Conservation (phyloP, 306 rosid genomes). For the Boehmeria nivea region DNA sequence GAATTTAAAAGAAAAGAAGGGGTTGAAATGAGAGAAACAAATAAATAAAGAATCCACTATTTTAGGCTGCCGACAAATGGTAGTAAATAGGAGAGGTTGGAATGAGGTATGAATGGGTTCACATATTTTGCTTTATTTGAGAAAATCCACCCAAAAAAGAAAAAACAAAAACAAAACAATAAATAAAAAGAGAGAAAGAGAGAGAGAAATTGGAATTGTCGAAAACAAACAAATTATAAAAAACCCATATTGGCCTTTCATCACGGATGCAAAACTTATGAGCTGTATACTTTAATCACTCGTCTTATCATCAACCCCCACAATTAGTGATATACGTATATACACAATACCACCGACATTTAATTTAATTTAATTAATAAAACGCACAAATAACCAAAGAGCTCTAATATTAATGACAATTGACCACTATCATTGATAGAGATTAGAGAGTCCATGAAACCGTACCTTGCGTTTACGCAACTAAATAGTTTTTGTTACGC, state of each 20-base stretch:
- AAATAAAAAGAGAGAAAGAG: neutral
- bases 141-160: neutral
- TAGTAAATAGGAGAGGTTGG: neutral
- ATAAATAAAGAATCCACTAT: neutral
- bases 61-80: constrained; percentile 30
- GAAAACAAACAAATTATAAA: neutral
- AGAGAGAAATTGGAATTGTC: neutral
- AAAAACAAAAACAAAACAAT: neutral
- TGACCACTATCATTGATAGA: no score
- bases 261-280: constrained; percentile 6
- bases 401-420: neutral
- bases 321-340: neutral
- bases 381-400: neutral
- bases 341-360: neutral
- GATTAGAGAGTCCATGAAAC: neutral
- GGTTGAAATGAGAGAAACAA: neutral
- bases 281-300: constrained; percentile 4
- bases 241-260: constrained; percentile 4
- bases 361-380: no score
- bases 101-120: constrained; percentile 1
- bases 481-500: no score
- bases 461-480: constrained; percentile 15
- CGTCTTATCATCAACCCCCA: neutral
- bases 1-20: neutral
- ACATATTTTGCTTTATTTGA: neutral